Evolutionary conservation across 108 stramenopile species (phyloP), one percentile per base, ranked within the genome.

Genomic region (Pseudonitzschia multistriata): DNA sequence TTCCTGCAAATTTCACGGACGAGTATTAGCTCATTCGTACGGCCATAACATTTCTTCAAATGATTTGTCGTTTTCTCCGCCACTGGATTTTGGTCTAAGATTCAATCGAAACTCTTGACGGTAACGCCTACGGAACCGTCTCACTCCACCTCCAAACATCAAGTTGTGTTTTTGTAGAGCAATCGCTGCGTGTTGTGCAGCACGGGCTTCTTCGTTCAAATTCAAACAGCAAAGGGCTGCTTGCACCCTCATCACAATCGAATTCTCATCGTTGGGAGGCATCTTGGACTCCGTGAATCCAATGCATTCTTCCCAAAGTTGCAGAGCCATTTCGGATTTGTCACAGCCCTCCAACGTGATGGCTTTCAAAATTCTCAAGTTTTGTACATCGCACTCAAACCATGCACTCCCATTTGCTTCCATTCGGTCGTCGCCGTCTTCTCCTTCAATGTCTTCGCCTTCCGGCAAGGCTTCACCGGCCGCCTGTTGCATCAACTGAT

Each of bases 361-460:
- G 13, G 88, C 88, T 64, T 83, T 78, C 11, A 92, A 65, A 37
- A 89, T 81, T 34, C 78, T 80, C 39, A 92, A 67, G 53, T 89
- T 84, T 59, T 92, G 83, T 22, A 82, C 63, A 52, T 92, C 88
- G 39, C 83, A 86, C 71, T 84, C 78, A 78, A 87, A 92, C 84
- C 84, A 88, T 3, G 66, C 52, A 8, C 36, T 39, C 37, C 77
- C 81, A 27, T 63, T 22, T 17, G 63, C 85, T 17, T 81, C 72
- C 81, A 82, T 82, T 34, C 39, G 70, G 55, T 82, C 76, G 7
- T 79, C 72, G 30, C 75, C 59, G n/a, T 49, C 70, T 22, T 64
- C 66, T 2, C 62, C 49, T 33, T 73, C 71, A 29, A 47, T 39
- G 8, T 40, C 70, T 39, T 86, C 80, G 15, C 60, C 77, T 35